These are phyloP conservation scores for Pyrus pyrifolia DNA, from an alignment of 306 rosid species.

Conservation along the genomic window DNA sequence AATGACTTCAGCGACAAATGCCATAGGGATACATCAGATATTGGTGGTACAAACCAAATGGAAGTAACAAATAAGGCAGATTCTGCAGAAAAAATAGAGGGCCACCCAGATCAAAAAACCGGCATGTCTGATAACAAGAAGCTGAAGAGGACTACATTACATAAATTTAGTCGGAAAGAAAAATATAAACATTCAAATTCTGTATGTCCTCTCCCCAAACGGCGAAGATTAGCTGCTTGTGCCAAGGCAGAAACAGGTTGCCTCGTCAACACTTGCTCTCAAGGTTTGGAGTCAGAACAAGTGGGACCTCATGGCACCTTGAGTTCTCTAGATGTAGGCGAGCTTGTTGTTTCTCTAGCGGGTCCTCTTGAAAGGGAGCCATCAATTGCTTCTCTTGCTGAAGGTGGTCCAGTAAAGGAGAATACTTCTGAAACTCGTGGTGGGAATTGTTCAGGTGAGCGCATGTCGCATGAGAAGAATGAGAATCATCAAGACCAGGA, in stretches of 20 bases:
- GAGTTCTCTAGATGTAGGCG: constrained; percentile 26
- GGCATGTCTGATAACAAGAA: constrained; percentile 25
- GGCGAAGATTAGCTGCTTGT: constrained; percentile 54
- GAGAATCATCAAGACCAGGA: constrained; percentile 31
- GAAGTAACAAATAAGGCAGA: constrained; percentile 12
- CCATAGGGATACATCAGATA: constrained; percentile 4
- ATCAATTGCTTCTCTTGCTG: constrained; percentile 21
- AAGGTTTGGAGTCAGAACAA: constrained; percentile 27
- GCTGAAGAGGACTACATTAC: constrained; percentile 26
- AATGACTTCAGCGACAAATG: constrained; percentile 20
- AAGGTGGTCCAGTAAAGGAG: constrained; percentile 25
- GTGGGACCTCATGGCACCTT: constrained; percentile 10
- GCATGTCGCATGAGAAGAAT: constrained; percentile 18
- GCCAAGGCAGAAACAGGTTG: constrained; percentile 38
- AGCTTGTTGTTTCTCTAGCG: constrained; percentile 21
- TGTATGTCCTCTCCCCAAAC: constrained; percentile 44
- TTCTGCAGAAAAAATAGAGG: constrained; percentile 28
- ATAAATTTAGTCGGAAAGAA: constrained; percentile 34
- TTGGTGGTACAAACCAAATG: constrained; percentile 20
- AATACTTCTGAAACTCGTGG: constrained; percentile 8
- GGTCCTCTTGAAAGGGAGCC: constrained; percentile 23
- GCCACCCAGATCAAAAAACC: constrained; percentile 18
- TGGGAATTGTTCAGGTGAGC: constrained; percentile 14
- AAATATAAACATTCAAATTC: constrained; percentile 42
- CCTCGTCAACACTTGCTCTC: constrained; percentile 25